Conservation (phyloP, 1,284 basidiomycete species). For the Ceratobasidium sp. region DNA sequence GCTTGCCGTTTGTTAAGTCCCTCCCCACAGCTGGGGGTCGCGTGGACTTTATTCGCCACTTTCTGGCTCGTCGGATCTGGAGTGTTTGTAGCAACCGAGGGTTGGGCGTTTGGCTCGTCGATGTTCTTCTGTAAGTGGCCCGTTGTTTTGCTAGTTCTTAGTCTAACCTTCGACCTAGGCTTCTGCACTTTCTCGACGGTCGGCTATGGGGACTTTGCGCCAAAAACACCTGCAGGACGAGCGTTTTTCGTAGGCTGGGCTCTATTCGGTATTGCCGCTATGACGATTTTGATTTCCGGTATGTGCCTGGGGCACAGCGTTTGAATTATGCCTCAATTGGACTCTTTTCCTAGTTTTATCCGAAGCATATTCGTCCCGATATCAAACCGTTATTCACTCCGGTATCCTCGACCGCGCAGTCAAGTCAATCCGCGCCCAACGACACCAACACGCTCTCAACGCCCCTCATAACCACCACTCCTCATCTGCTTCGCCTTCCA, state of each 20-base stretch:
- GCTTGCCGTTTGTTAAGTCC: not conserved
- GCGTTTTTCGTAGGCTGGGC: conserved; percentile 88
- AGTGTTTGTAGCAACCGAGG: conserved; percentile 69
- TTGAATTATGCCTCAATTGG: conserved; percentile 48
- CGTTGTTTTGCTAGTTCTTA: conserved; percentile 44
- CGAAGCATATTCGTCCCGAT: conserved; percentile 71
- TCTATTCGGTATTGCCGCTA: conserved; percentile 77
- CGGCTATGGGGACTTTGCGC: conserved; percentile 78
- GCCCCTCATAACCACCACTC: conserved; percentile 6
- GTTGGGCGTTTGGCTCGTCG: conserved; percentile 66
- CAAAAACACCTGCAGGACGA: conserved; percentile 74
- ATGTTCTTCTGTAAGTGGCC: conserved; percentile 77
- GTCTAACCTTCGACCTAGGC: not conserved
- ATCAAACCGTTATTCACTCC: conserved; percentile 66
- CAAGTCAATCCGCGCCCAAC: conserved; percentile 60
- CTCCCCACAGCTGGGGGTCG: conserved; percentile 58
- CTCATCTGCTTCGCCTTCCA: not conserved
- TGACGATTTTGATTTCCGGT: conserved; percentile 81
- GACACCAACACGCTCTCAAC: conserved; percentile 2
- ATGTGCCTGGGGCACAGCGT: conserved; percentile 47
- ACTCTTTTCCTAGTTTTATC: conserved; percentile 68
- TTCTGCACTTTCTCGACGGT: conserved; percentile 60
- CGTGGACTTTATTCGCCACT: conserved; percentile 65
- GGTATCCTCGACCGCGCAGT: conserved; percentile 65
- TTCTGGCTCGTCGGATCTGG: conserved; percentile 72